These are phyloP conservation scores for Morella rubra DNA, from an alignment of 306 rosid genomes.

Conservation along the genomic window DNA sequence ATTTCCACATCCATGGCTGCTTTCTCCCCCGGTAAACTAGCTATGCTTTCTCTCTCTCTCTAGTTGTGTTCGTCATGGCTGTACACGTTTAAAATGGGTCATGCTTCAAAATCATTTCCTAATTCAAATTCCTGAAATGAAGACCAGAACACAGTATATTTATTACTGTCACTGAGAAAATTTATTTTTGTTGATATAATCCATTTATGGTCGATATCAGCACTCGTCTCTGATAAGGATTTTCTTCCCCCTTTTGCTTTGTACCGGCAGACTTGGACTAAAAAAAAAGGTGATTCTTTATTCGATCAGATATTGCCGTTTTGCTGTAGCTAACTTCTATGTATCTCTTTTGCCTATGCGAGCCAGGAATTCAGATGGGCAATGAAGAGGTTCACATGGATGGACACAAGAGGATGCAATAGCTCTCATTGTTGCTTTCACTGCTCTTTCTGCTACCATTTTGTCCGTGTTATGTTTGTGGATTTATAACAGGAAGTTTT, in stretches of 20 bases:
- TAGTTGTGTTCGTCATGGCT: neutral
- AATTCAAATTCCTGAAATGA: constrained; percentile 44
- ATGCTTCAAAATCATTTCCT: constrained; percentile 22
- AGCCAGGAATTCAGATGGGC: constrained; percentile 47
- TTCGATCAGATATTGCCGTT: constrained; percentile 7
- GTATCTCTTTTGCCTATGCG: constrained; percentile 15
- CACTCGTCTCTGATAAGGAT: neutral
- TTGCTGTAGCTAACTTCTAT: constrained; percentile 17
- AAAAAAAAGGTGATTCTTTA: constrained; percentile 8
- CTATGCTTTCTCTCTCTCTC: too few relatives aligned
- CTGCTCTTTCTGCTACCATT: constrained; percentile 44
- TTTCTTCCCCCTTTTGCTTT: constrained; percentile 23
- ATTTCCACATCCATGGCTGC: constrained; percentile 51
- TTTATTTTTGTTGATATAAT: constrained; percentile 7
- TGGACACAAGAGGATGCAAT: constrained; percentile 57
- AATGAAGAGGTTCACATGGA: constrained; percentile 39
- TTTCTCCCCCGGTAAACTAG: constrained; percentile 57
- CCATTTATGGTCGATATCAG: neutral
- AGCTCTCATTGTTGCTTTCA: constrained; percentile 44
- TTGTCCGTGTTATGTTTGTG: constrained; percentile 49
- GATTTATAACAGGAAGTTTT: constrained; percentile 46
- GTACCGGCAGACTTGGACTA: constrained; percentile 7
- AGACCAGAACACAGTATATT: constrained; percentile 24
- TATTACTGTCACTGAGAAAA: constrained; percentile 19
- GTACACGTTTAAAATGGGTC: constrained; percentile 24